phyloP scores from a whole-genome alignment of 2,329 filamentous ascomycete species.

The Westerdykella ornata region DNA sequence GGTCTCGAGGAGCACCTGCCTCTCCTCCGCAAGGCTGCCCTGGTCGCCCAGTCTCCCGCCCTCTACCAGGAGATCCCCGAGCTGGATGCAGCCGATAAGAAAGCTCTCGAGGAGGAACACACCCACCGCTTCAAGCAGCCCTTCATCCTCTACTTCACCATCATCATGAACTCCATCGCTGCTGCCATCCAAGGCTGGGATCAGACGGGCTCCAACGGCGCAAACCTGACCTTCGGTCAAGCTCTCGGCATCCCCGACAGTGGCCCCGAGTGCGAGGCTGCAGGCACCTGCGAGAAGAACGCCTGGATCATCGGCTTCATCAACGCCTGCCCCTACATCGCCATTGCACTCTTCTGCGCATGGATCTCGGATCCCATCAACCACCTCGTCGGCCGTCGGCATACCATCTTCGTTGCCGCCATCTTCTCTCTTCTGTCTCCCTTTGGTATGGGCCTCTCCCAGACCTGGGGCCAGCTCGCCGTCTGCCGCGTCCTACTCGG shows the following conservation, averaged over 20 bases:
- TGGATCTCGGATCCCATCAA: slow-evolving; percentile 25
- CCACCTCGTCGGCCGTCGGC: slow-evolving; percentile 25
- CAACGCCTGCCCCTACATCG: slow-evolving; percentile 28
- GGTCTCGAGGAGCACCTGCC: slow-evolving; percentile 52
- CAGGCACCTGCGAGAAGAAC: slow-evolving; percentile 26
- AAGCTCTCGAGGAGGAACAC: slow-evolving; percentile 53
- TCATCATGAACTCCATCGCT: slow-evolving; percentile 61
- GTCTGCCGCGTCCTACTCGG: slow-evolving; percentile 27
- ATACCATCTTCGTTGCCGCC: slow-evolving; percentile 31
- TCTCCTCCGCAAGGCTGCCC: slow-evolving; percentile 51
- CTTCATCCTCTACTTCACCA: slow-evolving; percentile 56
- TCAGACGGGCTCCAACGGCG: slow-evolving; percentile 48
- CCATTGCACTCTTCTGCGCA: slow-evolving; percentile 19
- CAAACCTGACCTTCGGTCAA: slow-evolving; percentile 54
- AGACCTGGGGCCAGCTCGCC: slow-evolving; percentile 38
- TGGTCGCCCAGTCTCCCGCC: slow-evolving; percentile 64
- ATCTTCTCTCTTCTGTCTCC: slow-evolving; percentile 32
- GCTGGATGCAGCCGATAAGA: slow-evolving; percentile 56
- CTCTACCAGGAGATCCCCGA: slow-evolving; percentile 57
- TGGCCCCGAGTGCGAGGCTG: slow-evolving; percentile 15
- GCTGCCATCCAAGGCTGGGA: slow-evolving; percentile 64
- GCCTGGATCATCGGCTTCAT: slow-evolving; percentile 31
- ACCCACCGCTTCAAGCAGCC: slow-evolving; percentile 57
- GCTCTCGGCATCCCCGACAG: slow-evolving; percentile 26
- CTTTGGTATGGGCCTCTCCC: slow-evolving; percentile 31